Evolutionary conservation across 257 asterid species (phyloP).

Genomic region (Solanum peruvianum): DNA sequence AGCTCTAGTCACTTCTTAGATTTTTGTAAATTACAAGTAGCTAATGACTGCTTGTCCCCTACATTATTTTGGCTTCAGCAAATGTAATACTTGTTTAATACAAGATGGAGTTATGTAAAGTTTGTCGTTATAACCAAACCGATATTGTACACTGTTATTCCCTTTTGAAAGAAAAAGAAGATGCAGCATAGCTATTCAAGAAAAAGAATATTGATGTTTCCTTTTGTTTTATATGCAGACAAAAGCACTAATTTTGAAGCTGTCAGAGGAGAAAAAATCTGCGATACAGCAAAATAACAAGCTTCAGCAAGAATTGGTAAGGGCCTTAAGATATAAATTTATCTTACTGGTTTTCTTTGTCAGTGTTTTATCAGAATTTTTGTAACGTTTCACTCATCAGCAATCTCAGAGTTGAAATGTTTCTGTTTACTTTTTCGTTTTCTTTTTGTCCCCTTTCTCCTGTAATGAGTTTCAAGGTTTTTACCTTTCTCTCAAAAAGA

Average conservation of each 20-base stretch:
- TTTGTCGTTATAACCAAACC: not conserved
- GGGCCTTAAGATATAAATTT: not conserved
- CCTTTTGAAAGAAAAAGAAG: not conserved
- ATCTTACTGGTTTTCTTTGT: not conserved
- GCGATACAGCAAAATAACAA: constrained; percentile 54
- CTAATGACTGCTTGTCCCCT: not conserved
- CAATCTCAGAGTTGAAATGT: not conserved
- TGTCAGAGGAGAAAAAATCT: constrained; percentile 64
- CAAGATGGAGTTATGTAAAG: not conserved
- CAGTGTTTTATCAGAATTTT: not conserved
- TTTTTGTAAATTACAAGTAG: not conserved
- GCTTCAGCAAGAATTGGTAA: constrained; percentile 61
- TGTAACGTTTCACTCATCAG: not conserved
- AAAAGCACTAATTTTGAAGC: constrained; percentile 58
- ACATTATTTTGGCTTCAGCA: not conserved
- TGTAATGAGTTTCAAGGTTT: not conserved
- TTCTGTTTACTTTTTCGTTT: not conserved
- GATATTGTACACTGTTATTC: not conserved
- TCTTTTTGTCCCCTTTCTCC: not conserved
- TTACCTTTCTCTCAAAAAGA: not conserved
- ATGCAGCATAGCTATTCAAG: not conserved
- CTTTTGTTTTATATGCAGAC: constrained; percentile 32
- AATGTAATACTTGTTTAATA: not conserved
- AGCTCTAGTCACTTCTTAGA: not conserved
- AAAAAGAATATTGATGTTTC: not conserved